Base-by-base conservation (phyloP, 805 yeast species). In the Saccharomycopsis schoenii region DNA sequence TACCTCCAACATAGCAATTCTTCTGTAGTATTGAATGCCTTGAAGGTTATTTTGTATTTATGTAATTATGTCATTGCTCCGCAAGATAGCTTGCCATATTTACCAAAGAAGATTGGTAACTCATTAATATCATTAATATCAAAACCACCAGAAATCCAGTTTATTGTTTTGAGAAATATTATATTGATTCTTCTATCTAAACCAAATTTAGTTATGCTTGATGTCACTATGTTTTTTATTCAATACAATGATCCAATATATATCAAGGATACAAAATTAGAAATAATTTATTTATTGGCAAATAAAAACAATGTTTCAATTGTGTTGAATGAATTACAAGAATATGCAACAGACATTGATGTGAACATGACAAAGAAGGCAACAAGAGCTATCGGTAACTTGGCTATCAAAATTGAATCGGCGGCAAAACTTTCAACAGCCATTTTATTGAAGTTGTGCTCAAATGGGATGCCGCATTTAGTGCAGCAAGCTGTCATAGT, bases 191-290 rank as follows among this genome's bases (percentile, higher is more conserved):
- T 92, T 34, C 76, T 90, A 60, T 83, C 88, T 58, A 81, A 84
- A 62, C 84, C 86, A 12, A 77, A 80, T 24, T 73, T 90, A 60
- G 72, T 84, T 50, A 72, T 76, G 29, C 75, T 88, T 59, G 94
- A 88, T 64, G 89, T 89, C n/a, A 81, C 83, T 59, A 81, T 83
- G 73, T 89, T 92, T 69, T 91, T 89, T 72, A 86, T 94, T 73
- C 84, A 83, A 62, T 88, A 82, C 67, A 86, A 88, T 70, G 97
- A 92, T 70, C 94, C 96, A 1, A 83, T 88, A 24, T 93, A 89
- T 70, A 84, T 93, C 69, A 89, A 91, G 70, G 93, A 90, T 67
- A 88, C 97, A 4, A 93, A 93, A 68, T 75, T 93, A 55, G 97
- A 93, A 69, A 86, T 94, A 62, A 83, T 93, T 24, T 89, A 88